Percentiles rank a stretch among this genome's conserved stretches.
Evolutionary conservation across 352 stramenopile genomes (phyloP).

Genomic region (Phytophthora podocarpi): DNA sequence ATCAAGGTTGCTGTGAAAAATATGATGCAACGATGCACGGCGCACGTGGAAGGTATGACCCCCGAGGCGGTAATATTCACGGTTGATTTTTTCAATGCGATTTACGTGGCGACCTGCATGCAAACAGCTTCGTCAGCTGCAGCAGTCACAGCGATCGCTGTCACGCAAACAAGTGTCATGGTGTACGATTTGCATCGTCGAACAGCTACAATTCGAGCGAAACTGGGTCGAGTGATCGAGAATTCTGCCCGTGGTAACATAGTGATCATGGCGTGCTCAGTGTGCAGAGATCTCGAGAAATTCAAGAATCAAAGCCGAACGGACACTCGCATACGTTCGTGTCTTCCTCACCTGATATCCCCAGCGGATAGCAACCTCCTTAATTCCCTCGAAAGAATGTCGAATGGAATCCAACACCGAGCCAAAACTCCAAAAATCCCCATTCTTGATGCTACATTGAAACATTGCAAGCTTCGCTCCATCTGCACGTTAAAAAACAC

Average conservation of each 20-base stretch:
- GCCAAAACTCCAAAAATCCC: background rate
- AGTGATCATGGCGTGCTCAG: background rate
- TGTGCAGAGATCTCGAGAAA: background rate
- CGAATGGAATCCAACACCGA: background rate
- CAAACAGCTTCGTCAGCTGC: constrained; percentile 2
- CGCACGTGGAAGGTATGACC: constrained; percentile 21
- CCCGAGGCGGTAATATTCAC: constrained; percentile 28
- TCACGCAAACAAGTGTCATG: constrained; percentile 3
- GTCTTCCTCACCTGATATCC: background rate
- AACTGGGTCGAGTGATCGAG: background rate
- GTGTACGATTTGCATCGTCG: constrained; percentile 13
- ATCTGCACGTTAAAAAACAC: no score
- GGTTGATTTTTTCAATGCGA: constrained; percentile 28
- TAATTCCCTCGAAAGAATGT: background rate
- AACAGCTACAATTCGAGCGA: background rate
- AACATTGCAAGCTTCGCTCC: no score
- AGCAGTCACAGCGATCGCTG: constrained; percentile 6
- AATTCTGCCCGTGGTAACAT: background rate
- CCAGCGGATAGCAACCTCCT: background rate
- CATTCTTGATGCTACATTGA: no score
- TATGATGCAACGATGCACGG: background rate
- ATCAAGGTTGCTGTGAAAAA: constrained; percentile 35
- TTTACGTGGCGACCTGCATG: constrained; percentile 23
- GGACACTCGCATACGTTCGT: background rate
- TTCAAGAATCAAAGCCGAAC: background rate